These are phyloP conservation scores for Boletus edulis DNA, from an alignment of 768 basidiomycete genomes.

Conservation along the genomic window DNA sequence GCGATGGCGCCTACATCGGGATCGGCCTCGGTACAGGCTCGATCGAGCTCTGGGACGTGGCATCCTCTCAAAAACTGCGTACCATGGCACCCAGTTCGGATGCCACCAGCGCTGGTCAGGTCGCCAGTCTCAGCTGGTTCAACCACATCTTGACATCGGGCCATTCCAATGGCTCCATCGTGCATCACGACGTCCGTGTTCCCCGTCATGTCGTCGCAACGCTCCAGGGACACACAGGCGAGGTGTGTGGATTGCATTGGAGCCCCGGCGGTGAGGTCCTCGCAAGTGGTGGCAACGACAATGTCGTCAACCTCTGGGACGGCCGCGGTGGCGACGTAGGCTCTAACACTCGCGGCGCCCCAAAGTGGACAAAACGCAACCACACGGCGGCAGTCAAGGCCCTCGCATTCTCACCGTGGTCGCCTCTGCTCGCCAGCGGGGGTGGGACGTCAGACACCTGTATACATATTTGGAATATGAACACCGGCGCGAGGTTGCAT, in stretches of 20 bases:
- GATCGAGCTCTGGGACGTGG: conserved; percentile 95
- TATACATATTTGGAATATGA: conserved; percentile 88
- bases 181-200: conserved; percentile 93
- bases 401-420: conserved; percentile 97
- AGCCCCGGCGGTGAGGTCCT: conserved; percentile 83
- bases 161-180: conserved; percentile 92
- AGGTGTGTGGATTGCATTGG: conserved; percentile 94
- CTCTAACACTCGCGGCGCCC: conserved; percentile 47
- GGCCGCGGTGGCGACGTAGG: conserved; percentile 62
- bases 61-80: conserved; percentile 71
- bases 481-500: conserved; percentile 89
- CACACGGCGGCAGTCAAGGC: conserved; percentile 90
- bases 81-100: conserved; percentile 66
- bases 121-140: conserved; percentile 86
- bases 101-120: conserved; percentile 46
- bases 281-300: conserved; percentile 96
- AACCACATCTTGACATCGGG: conserved; percentile 84
- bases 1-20: conserved; percentile 78
- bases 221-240: conserved; percentile 84
- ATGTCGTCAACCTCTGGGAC: conserved; percentile 98
- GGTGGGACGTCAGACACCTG: conserved; percentile 94
- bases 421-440: conserved; percentile 85
- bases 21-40: conserved; percentile 79
- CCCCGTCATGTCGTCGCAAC: conserved; percentile 88
- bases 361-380: conserved; percentile 90